Evolutionary conservation across 495 filamentous ascomycete genomes (phyloP), one percentile per base, ranked within the genome.

Genomic region (Cladorrhinum samala): DNA sequence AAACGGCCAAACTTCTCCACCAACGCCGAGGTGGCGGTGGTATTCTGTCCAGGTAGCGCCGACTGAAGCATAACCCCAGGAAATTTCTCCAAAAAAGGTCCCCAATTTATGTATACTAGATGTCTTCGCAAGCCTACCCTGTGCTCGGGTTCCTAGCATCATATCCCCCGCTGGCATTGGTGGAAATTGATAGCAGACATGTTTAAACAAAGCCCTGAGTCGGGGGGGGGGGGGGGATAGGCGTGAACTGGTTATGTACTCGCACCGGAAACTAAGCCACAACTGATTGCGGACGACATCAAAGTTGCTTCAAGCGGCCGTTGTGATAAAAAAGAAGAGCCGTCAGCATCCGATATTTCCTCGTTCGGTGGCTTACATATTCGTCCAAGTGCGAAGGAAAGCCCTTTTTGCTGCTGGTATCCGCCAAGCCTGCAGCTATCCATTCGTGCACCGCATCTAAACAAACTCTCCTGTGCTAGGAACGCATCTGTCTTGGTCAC

Each of bases 311-410:
- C 6, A 41, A 18, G 30, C 27, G 7, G 18, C 33, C 16, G 16
- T 13, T n/a, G 33, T 19, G 19, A 20, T 17, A n/a, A 39, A 39
- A 18, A 30, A 44, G 18, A 14, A 17, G 3, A 43, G 16, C 25
- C 18, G 9, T 9, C 30, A 43, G 24, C 50, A 53, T 44, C 55
- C 41, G 49, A 37, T 40, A 40, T 46, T 56, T 56, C 53, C 53
- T 49, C 23, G 30, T 55, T 61, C 47, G 54, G 54, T 33, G 54
- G 39, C 44, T 5, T 54, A 55, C 54, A 55, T 57, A 49, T 57
- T 57, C 50, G 54, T 52, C 41, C 51, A 17, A 30, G 46, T 42
- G 42, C 39, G 44, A 46, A 44, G 36, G 51, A 24, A 43, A 46
- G 50, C 38, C n/a, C 47, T 46, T 37, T 50, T 52, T 55, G 25